phyloP scores from a whole-genome alignment of 1,139 yeast genomes.

The Pichia sp. region DNA sequence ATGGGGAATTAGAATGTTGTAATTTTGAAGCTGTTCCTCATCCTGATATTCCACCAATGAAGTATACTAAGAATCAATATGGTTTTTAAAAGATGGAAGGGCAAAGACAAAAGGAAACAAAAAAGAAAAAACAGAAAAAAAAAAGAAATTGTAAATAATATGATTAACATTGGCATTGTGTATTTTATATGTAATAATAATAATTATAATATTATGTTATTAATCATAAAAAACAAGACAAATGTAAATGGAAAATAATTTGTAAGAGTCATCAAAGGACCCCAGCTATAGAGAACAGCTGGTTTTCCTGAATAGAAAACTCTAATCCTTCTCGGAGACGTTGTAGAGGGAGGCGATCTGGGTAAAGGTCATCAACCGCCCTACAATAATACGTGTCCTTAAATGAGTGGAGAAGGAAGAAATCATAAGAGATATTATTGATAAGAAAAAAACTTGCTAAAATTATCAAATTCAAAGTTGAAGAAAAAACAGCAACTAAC shows the following conservation, averaged over 20 bases:
- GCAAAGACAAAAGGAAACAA: no score
- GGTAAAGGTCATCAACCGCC: constrained; percentile 29
- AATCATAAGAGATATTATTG: background rate
- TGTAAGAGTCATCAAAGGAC: no score
- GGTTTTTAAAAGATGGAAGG: constrained; percentile 21
- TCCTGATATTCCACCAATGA: constrained; percentile 94
- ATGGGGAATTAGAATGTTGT: constrained; percentile 43
- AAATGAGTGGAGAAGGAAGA: constrained; percentile 29
- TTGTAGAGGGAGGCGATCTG: constrained; percentile 34
- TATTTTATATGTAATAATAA: background rate
- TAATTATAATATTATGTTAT: background rate
- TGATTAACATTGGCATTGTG: no score
- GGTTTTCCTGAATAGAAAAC: no score
- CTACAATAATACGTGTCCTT: constrained; percentile 32
- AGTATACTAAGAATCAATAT: constrained; percentile 61
- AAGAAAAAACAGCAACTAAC: no score
- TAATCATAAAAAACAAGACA: no score
- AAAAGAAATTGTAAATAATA: no score
- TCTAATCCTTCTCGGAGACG: constrained; percentile 30
- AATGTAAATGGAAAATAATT: no score
- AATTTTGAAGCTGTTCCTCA: constrained; percentile 80
- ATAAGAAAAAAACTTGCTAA: background rate
- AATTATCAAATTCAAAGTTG: background rate
- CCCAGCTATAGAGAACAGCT: no score
- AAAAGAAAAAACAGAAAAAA: no score